These are phyloP conservation scores for Ascosphaera aggregata DNA, from an alignment of 2,329 filamentous ascomycete genomes.

Conservation along the genomic window DNA sequence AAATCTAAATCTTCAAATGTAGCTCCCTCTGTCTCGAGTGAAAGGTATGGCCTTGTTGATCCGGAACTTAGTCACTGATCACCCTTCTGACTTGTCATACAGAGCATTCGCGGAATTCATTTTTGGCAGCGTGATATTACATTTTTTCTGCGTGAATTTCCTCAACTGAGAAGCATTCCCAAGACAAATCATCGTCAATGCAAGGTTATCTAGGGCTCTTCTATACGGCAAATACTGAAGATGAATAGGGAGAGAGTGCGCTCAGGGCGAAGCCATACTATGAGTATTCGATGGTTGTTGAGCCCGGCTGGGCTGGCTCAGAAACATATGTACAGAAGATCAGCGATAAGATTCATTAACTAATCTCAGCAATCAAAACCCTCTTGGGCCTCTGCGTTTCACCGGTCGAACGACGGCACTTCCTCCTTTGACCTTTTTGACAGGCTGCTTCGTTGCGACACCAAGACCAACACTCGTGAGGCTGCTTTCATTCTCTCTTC, in stretches of 20 bases:
- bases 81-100: conserved; percentile 5
- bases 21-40: conserved; percentile 12
- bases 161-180: conserved; percentile 50
- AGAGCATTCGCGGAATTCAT: conserved; percentile 94
- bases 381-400: not conserved
- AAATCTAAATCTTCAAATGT: not conserved
- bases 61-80: not conserved
- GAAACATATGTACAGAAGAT: too few species aligned
- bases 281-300: too few species aligned
- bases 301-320: too few species aligned
- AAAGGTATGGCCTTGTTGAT: conserved; percentile 12
- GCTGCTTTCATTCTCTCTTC: conserved; percentile 15
- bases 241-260: too few species aligned
- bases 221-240: too few species aligned
- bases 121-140: conserved; percentile 80
- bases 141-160: conserved; percentile 99
- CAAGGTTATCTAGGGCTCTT: too few species aligned
- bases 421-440: not conserved
- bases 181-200: conserved; percentile 1
- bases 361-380: not conserved
- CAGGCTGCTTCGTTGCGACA: not conserved
- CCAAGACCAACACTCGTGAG: conserved; percentile 4
- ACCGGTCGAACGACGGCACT: conserved; percentile 1
- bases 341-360: too few species aligned
- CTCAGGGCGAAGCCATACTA: too few species aligned